Percentiles rank a stretch among this genome's conserved stretches.
Evolutionary conservation across 2,329 filamentous ascomycete species (phyloP).

Genomic region (Gaeumannomyces tritici): DNA sequence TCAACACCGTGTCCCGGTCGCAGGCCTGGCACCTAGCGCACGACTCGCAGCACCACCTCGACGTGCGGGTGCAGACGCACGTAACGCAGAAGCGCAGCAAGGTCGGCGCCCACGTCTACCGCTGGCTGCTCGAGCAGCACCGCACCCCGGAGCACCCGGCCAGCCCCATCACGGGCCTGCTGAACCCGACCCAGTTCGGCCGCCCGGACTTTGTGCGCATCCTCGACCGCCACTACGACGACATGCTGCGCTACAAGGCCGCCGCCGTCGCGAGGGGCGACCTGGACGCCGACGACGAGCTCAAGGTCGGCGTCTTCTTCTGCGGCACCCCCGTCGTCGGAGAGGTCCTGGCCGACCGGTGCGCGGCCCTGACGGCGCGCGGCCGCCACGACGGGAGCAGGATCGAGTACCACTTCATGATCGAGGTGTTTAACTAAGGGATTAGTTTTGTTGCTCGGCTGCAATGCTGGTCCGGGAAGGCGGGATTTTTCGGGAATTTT

Average conservation of each 20-base stretch:
- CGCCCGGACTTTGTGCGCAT: constrained; percentile 60
- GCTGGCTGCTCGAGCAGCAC: constrained; percentile 46
- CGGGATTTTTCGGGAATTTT: not conserved
- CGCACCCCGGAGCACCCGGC: constrained; percentile 39
- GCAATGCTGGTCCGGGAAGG: no score
- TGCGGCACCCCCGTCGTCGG: constrained; percentile 47
- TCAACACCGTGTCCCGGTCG: constrained; percentile 35
- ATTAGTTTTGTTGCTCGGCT: no score
- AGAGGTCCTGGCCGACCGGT: constrained; percentile 44
- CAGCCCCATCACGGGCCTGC: constrained; percentile 66
- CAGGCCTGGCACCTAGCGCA: constrained; percentile 27
- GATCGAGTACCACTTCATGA: constrained; percentile 47
- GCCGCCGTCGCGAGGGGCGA: not conserved
- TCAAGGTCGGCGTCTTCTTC: constrained; percentile 46
- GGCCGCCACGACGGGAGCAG: constrained; percentile 40
- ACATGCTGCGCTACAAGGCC: constrained; percentile 29
- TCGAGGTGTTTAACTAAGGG: constrained; percentile 36
- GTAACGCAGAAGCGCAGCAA: constrained; percentile 44
- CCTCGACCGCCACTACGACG: constrained; percentile 43
- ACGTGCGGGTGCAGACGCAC: constrained; percentile 46
- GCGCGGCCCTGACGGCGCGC: constrained; percentile 36
- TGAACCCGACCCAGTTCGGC: constrained; percentile 77
- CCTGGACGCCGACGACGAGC: constrained; percentile 17
- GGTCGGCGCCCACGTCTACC: constrained; percentile 43
- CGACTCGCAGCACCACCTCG: constrained; percentile 27